Base-by-base conservation (phyloP, 2,329 filamentous ascomycete genomes). In the Chaetothyriales sp. region DNA sequence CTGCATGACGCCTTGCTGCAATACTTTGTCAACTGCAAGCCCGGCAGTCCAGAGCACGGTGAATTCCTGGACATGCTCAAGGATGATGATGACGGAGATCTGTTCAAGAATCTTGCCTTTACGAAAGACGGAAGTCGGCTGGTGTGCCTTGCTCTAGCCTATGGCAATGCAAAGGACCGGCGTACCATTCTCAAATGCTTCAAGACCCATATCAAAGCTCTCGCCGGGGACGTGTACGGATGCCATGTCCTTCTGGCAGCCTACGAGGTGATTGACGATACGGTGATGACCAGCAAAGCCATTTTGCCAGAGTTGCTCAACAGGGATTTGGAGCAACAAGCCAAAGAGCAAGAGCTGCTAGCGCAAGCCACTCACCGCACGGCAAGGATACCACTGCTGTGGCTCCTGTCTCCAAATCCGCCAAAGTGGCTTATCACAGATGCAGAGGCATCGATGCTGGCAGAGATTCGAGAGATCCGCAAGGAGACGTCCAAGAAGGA, bases 1-100 rank as follows among this genome's bases (percentile, higher is more conserved):
- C 79, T 98, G 18, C 94, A 98, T 68, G 92, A 97, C 63, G 92
- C 92, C 48, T 95, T 98, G 89, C 75, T 95, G 54, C 90, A 98
- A 66, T 98, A 95, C 69, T 95, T 90, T 70, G 72, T 88, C 50
- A 90, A 85, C 62, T 81, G 83, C 46, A 83, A 85, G 58, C 73
- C 79, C 4, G 89, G 85, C 2, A 86, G 82, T 45, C 81, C 86
- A 53, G 90, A 97, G 66, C 82, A 87, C 44, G 85, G 76, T 29
- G 89, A 94, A 61, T 95, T 95, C 64, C 71, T 94, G 53, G 89
- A 97, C 67, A 77, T 94, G 60, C 74, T 98, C 63, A 94, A 94
- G 71, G 86, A 86, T 43, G 90, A 98, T 59, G 87, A 95, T 64
- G 83, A 85, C 53, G 89, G 88, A 47, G 89, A 97, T 66, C 70